Evolutionary conservation across 257 asterid species (phyloP).

Genomic region (Petrea volubilis): DNA sequence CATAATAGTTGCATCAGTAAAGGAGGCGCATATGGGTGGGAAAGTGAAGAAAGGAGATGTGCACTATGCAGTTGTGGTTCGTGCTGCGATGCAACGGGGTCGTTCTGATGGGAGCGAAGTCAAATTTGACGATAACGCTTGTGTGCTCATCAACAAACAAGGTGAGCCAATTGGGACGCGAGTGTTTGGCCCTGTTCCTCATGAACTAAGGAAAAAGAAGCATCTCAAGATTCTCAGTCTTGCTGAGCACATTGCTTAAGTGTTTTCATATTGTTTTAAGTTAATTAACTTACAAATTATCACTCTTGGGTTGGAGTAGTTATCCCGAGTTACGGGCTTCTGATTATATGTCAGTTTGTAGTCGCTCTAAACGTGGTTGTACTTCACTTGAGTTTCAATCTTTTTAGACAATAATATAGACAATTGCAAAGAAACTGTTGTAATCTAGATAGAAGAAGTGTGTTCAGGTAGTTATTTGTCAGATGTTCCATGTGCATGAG

Average conservation of each 20-base stretch:
- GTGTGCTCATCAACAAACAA: slow-evolving; percentile 82
- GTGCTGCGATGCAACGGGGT: slow-evolving; percentile 90
- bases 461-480: too few relatives aligned
- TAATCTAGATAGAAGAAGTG: too few relatives aligned
- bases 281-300: neutral
- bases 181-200: slow-evolving; percentile 93
- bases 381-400: neutral
- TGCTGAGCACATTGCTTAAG: slow-evolving; percentile 74
- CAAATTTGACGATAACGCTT: slow-evolving; percentile 91
- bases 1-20: slow-evolving; percentile 81
- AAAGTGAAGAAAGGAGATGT: slow-evolving; percentile 94
- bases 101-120: slow-evolving; percentile 92
- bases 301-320: neutral
- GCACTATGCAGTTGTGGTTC: slow-evolving; percentile 79
- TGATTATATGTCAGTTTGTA: too few relatives aligned
- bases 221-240: slow-evolving; percentile 97
- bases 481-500: too few relatives aligned
- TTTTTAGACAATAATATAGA: neutral
- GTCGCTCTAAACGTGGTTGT: neutral
- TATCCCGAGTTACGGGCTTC: too few relatives aligned
- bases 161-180: slow-evolving; percentile 96
- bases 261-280: neutral
- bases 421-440: too few relatives aligned
- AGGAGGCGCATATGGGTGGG: slow-evolving; percentile 89
- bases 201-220: slow-evolving; percentile 91